Percentiles rank a stretch among this genome's conserved stretches.
Conservation (phyloP, 2,329 filamentous ascomycete genomes). For the Aspergillus udagawae region DNA sequence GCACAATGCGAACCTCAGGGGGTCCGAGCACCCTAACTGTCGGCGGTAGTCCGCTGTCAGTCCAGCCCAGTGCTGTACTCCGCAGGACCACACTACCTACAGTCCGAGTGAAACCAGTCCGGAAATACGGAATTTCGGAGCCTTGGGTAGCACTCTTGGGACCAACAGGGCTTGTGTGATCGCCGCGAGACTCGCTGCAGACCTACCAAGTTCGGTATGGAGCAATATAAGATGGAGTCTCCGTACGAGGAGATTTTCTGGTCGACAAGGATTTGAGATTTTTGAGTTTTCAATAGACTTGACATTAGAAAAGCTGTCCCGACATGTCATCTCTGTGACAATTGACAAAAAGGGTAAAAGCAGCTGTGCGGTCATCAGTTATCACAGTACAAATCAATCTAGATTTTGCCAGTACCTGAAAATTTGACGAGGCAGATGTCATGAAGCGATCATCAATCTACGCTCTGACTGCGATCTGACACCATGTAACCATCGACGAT, state of each 20-base stretch:
- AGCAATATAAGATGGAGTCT: not conserved
- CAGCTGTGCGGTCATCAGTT: no score
- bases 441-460: not conserved
- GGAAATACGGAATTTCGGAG: not conserved
- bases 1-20: slow-evolving; percentile 19
- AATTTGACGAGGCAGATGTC: not conserved
- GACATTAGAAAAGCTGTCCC: no score
- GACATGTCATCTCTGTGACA: no score
- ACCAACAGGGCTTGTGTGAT: not conserved
- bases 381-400: not conserved
- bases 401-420: not conserved
- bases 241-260: no score
- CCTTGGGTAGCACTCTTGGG: no score
- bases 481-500: not conserved
- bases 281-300: not conserved
- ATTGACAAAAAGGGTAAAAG: no score
- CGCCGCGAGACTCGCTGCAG: not conserved
- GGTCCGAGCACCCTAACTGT: slow-evolving; percentile 16
- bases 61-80: not conserved
- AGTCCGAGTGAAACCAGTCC: not conserved
- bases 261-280: not conserved
- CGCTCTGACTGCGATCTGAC: not conserved
- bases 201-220: not conserved
- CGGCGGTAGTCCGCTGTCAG: not conserved
- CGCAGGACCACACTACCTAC: no score